Evolutionary conservation across 169 alveolate species (phyloP), one percentile per base, ranked within the genome.

Genomic region (Plasmodium adleri): DNA sequence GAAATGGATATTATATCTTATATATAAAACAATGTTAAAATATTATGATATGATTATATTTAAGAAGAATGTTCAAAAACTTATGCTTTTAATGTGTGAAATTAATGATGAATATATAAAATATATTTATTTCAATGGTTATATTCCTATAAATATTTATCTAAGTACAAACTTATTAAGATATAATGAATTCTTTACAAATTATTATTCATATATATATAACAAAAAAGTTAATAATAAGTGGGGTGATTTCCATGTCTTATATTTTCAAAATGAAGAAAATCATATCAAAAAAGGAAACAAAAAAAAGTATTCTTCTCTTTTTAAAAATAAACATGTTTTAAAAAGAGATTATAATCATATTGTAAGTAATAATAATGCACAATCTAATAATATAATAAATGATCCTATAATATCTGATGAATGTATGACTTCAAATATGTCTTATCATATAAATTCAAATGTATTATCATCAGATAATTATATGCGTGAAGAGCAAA

Each of bases 211-310:
- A 0, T 78, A 17, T 78, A 13, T 78, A 22, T 78, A 64, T 47
- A 78, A 78, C 47, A 63, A 58, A 63, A 78, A 59, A 15, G 39
- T n/a, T 17, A 78, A 66, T 58, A 5, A 58, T 9, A 50, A 78
- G 20, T 78, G 89, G 89, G 89, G 89, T 32, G 20, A 45, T 26
- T 78, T 78, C 17, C 89, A 78, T 24, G 89, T 78, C n/a, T 54
- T 78, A n/a, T 66, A 78, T 52, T 15, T 7, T 13, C 68, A 78
- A 17, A 78, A 59, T 13, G 0, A 17, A 56, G 4, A 64, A 15
- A 52, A 10, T 7, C 12, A 13, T 15, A 39, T 7, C 9, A 78
- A 58, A 26, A 15, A 39, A n/a, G 56, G 22, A 43, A 78, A 15
- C 24, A 66, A 49, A 15, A 32, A 26, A 12, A n/a, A 20, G 13